Base-by-base conservation (phyloP, 2,329 filamentous ascomycete genomes). In the Ophiocordyceps camponoti-rufipedis region DNA sequence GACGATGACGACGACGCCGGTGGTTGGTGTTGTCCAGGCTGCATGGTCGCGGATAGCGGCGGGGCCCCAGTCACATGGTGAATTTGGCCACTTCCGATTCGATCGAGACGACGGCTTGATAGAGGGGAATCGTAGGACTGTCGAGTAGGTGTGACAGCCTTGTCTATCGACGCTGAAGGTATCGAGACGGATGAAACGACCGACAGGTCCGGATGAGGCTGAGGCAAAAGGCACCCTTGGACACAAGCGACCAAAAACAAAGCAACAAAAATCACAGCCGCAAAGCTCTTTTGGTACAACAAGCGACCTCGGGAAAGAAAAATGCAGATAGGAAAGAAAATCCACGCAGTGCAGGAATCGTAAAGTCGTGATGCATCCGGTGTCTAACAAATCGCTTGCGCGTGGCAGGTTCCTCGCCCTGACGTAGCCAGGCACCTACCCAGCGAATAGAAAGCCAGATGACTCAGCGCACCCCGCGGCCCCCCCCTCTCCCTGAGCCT, bases 11-110 rank as follows among this genome's bases (percentile, higher is more conserved):
- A 23, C 23, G 23, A 23, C 23, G 23, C 23, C 19, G 42, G 28
- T 5, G 28, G 28, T 33, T 48, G 45, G 41, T 50, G 45, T 46
- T 54, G 51, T 47, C 62, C 58, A 52, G 65, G 65, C 57, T 72
- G 69, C 69, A 73, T 73, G 55, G 57, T 64, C 50, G 54, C 55
- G 51, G 52, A 54, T 54, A 49, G 47, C 45, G 19, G 31, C 40
- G 48, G 45, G 47, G 49, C 48, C 49, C 55, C 55, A 57, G 61
- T 67, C 58, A 67, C 67, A 69, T 70, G 57, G 65, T 69, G 59
- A 55, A 5, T 23, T 23, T 23, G 3, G 3, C 23, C 23, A 23
- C 23, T 23, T 23, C 23, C 23, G 23, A 23, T 23, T 23, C 23
- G 23, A 23, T 23, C 23, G 23, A 23, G 4, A 6, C 14, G 12